Percentiles rank a stretch among this genome's conserved stretches.
These are phyloP conservation scores for Hericium rajendrae DNA, from an alignment of 768 basidiomycete species.

Conservation along the genomic window DNA sequence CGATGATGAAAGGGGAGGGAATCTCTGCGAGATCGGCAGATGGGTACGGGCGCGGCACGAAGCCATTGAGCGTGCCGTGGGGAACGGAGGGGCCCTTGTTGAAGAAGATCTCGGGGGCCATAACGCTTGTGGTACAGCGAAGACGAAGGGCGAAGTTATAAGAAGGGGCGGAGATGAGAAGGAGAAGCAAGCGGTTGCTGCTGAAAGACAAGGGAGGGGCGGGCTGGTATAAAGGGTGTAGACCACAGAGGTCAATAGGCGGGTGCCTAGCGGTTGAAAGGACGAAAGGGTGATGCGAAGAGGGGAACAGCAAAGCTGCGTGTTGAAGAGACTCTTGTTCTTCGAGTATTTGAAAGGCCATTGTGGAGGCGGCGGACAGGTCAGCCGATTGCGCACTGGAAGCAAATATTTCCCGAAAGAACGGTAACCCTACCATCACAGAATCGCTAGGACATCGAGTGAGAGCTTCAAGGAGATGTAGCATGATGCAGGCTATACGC, in stretches of 20 bases:
- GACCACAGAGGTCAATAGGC: too few species aligned
- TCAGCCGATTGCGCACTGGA: too few species aligned
- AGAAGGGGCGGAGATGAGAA: neutral
- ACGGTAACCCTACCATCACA: neutral
- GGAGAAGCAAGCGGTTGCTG: neutral
- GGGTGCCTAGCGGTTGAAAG: neutral
- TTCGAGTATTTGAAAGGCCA: too few species aligned
- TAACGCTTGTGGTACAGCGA: conserved; percentile 4
- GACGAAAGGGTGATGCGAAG: conserved; percentile 10
- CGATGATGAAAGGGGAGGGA: conserved; percentile 64
- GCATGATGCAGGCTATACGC: too few species aligned
- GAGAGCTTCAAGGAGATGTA: too few species aligned
- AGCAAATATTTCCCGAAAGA: too few species aligned
- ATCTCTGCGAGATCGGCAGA: conserved; percentile 53
- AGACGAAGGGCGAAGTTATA: neutral
- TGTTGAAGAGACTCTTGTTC: too few species aligned
- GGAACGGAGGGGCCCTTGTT: conserved; percentile 10
- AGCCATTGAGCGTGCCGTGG: conserved; percentile 18
- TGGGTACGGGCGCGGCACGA: conserved; percentile 52
- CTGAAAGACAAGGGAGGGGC: too few species aligned
- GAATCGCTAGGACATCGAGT: neutral
- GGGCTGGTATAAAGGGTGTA: too few species aligned
- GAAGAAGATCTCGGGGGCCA: conserved; percentile 11
- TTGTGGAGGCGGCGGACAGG: too few species aligned
- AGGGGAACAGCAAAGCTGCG: neutral